Base-by-base conservation (phyloP, 192 early-diverging fungal genomes). In the Thoreauomyces humboldtii region DNA sequence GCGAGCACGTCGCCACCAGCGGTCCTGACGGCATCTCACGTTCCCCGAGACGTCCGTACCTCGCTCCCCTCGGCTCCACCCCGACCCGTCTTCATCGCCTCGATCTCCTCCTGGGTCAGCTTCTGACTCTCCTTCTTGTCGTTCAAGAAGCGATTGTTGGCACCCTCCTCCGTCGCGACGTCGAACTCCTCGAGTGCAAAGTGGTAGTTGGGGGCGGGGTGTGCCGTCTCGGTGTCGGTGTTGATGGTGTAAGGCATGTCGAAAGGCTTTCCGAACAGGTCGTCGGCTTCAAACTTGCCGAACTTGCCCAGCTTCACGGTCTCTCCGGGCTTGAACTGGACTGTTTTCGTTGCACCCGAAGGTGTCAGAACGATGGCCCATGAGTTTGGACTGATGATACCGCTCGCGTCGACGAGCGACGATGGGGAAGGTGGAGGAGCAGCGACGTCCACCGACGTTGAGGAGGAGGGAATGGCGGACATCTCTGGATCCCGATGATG, bases 251-350 rank as follows among this genome's bases (percentile, higher is more conserved):
- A 95, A 0, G 89, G 88, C 36, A 91, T 73, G 33, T 91, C 91
- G 73, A 86, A 96, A 1, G 87, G 81, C 37, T 82, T 74, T 2
- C 92, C 95, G 51, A 98, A 87, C 19, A 98, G 76, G 59, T 83
- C 87, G 63, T 88, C 80, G 9, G 84, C 81, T 54, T 83, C 68
- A 76, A 96, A 94, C 31, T 78, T 78, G 33, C 95, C 95, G 79
- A 98, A 96, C 73, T 96, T 98, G 51, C 95, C 95, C 32, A 98
- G 54, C n/a, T n/a, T n/a, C n/a, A n/a, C n/a, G n/a, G n/a, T n/a
- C n/a, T n/a, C n/a, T n/a, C n/a, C n/a, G n/a, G n/a, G n/a, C n/a
- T n/a, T n/a, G n/a, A n/a, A n/a, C n/a, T n/a, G n/a, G n/a, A n/a
- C n/a, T n/a, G n/a, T n/a, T n/a, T n/a, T n/a, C n/a, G n/a, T n/a